Evolutionary conservation across 2,329 filamentous ascomycete genomes (phyloP).

Genomic region (Didymella keratinophila): DNA sequence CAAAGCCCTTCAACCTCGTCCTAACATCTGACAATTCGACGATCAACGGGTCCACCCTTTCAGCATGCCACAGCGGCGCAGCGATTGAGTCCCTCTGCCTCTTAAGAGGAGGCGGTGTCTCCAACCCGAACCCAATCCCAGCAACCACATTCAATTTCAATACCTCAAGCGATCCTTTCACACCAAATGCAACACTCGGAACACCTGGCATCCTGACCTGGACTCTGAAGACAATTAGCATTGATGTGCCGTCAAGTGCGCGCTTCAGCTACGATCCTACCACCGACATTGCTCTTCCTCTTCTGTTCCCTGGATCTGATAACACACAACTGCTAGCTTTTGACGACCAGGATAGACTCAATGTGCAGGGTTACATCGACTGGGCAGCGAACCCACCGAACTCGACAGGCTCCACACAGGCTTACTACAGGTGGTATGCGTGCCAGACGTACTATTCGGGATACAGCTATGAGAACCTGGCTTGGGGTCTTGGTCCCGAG

Average conservation of each 20-base stretch:
- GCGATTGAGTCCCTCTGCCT: constrained; percentile 59
- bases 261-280: constrained; percentile 48
- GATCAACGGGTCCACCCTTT: constrained; percentile 51
- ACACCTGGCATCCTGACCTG: constrained; percentile 51
- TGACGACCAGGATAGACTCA: constrained; percentile 50
- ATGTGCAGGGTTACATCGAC: constrained; percentile 52
- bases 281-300: constrained; percentile 54
- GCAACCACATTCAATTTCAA: constrained; percentile 46
- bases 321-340: constrained; percentile 50
- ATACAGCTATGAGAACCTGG: constrained; percentile 56
- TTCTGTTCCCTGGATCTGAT: constrained; percentile 48
- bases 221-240: constrained; percentile 49
- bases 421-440: constrained; percentile 55
- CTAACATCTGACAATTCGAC: constrained; percentile 50
- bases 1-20: constrained; percentile 55
- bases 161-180: constrained; percentile 35
- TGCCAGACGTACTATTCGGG: constrained; percentile 53
- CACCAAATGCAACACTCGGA: constrained; percentile 26
- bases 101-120: constrained; percentile 27
- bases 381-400: constrained; percentile 50
- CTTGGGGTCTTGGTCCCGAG: constrained; percentile 52
- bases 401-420: constrained; percentile 21
- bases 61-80: constrained; percentile 58
- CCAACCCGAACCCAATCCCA: constrained; percentile 29
- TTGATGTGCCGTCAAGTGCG: constrained; percentile 48